Conservation (phyloP, 1,139 yeast genomes). For the Arxiozyma heterogenica region DNA sequence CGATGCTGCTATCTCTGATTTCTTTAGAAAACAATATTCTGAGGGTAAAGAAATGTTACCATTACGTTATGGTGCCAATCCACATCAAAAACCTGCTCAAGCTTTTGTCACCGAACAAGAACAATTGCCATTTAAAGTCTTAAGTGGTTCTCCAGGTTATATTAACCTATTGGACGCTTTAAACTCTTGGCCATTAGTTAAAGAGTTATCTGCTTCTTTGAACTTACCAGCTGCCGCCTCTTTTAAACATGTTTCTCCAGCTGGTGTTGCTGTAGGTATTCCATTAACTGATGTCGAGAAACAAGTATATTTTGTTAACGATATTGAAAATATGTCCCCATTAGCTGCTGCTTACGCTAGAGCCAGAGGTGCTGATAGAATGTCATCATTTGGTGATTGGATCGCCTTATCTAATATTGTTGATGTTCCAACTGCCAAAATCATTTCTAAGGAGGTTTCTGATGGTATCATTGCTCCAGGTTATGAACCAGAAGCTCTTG, state of each 20-base stretch:
- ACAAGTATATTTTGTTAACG: constrained; percentile 89
- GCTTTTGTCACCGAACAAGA: constrained; percentile 76
- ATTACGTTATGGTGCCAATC: constrained; percentile 96
- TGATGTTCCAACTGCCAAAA: constrained; percentile 92
- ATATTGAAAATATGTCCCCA: constrained; percentile 89
- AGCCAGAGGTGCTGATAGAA: constrained; percentile 99
- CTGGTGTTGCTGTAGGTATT: constrained; percentile 95
- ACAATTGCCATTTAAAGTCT: constrained; percentile 84
- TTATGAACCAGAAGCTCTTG: constrained; percentile 84
- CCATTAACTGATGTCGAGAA: constrained; percentile 87
- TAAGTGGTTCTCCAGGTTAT: constrained; percentile 94
- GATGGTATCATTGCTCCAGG: constrained; percentile 99
- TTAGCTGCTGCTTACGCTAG: constrained; percentile 97
- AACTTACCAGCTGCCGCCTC: constrained; percentile 98
- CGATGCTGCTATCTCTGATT: constrained; percentile 91
- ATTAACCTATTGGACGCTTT: constrained; percentile 91
- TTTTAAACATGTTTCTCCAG: constrained; percentile 97
- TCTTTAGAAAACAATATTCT: constrained; percentile 92
- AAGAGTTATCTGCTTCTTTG: constrained; percentile 88
- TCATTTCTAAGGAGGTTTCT: constrained; percentile 92
- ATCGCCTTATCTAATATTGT: constrained; percentile 94
- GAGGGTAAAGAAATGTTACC: constrained; percentile 85
- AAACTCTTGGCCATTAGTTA: constrained; percentile 97
- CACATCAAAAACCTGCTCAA: constrained; percentile 98
- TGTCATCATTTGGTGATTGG: constrained; percentile 98